Conservation (phyloP, 1,139 yeast genomes). For the Kazachstania sp. region DNA sequence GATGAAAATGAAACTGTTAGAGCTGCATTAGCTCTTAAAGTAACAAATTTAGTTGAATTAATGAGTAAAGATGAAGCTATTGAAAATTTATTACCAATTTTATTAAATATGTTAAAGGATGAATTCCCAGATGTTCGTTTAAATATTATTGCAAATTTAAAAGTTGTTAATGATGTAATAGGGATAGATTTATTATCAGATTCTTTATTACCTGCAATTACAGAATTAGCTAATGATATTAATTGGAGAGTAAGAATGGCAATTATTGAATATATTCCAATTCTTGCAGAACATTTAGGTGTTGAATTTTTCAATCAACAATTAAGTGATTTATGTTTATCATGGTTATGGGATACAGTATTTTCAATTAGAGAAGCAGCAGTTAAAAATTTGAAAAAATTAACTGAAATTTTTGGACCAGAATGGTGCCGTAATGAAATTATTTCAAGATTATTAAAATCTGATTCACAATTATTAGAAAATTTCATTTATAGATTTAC, state of each 20-base stretch:
- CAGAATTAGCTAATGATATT: slow-evolving; percentile 91
- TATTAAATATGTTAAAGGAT: slow-evolving; percentile 89
- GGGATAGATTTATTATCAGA: slow-evolving; percentile 85
- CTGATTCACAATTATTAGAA: slow-evolving; percentile 36
- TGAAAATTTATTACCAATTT: slow-evolving; percentile 75
- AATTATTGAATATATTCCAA: slow-evolving; percentile 91
- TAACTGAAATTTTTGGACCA: slow-evolving; percentile 83
- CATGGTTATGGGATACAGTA: slow-evolving; percentile 98
- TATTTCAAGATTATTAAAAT: slow-evolving; percentile 59
- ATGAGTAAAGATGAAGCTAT: slow-evolving; percentile 80
- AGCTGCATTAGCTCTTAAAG: slow-evolving; percentile 81
- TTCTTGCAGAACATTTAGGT: slow-evolving; percentile 92
- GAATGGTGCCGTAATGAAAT: slow-evolving; percentile 88
- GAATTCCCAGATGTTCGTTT: slow-evolving; percentile 95
- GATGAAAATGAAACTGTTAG: slow-evolving; percentile 93
- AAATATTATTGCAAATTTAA: slow-evolving; percentile 85
- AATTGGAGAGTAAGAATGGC: slow-evolving; percentile 98
- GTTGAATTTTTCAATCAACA: slow-evolving; percentile 89
- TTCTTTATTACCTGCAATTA: slow-evolving; percentile 86
- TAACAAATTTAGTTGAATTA: slow-evolving; percentile 80
- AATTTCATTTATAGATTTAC: slow-evolving; percentile 85
- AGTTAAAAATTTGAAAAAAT: slow-evolving; percentile 67
- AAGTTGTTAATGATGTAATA: slow-evolving; percentile 86
- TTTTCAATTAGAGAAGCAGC: slow-evolving; percentile 97
- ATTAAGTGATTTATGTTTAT: slow-evolving; percentile 80